Evolutionary conservation across 495 filamentous ascomycete species (phyloP).

Genomic region (Trichocladium uniseriatum): DNA sequence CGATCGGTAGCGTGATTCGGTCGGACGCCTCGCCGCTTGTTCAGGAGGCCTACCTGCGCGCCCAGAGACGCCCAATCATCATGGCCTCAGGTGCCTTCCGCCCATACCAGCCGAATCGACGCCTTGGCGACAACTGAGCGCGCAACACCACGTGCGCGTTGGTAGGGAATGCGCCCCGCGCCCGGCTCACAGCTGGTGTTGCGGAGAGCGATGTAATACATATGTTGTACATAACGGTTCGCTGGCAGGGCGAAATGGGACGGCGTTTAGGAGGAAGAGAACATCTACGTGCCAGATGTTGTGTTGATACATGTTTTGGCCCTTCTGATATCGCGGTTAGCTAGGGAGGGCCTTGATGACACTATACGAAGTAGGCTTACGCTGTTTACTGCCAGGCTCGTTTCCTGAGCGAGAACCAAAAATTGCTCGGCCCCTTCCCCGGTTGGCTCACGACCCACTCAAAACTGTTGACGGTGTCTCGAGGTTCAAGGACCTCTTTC

Average conservation of each 20-base stretch:
- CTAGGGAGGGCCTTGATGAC: neutral
- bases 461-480: neutral
- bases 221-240: slow-evolving; percentile 20
- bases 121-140: slow-evolving; percentile 11
- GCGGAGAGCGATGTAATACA: slow-evolving; percentile 15
- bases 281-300: neutral
- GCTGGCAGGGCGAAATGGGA: slow-evolving; percentile 10
- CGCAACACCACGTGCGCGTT: neutral
- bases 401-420: neutral
- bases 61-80: slow-evolving; percentile 52
- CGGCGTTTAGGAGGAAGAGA: slow-evolving; percentile 14
- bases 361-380: slow-evolving; percentile 3
- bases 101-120: slow-evolving; percentile 9
- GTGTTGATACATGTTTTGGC: slow-evolving; percentile 9
- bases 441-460: neutral
- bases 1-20: slow-evolving; percentile 90
- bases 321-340: neutral
- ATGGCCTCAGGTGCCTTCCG: slow-evolving; percentile 46
- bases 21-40: slow-evolving; percentile 60
- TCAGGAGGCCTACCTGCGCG: slow-evolving; percentile 51
- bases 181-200: neutral
- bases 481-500: neutral
- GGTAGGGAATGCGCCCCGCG: neutral
- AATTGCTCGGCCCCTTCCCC: no score
- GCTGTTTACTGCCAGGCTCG: neutral